Evolutionary conservation across 2,329 filamentous ascomycete genomes (phyloP).

Genomic region (Claviceps pazoutovae): DNA sequence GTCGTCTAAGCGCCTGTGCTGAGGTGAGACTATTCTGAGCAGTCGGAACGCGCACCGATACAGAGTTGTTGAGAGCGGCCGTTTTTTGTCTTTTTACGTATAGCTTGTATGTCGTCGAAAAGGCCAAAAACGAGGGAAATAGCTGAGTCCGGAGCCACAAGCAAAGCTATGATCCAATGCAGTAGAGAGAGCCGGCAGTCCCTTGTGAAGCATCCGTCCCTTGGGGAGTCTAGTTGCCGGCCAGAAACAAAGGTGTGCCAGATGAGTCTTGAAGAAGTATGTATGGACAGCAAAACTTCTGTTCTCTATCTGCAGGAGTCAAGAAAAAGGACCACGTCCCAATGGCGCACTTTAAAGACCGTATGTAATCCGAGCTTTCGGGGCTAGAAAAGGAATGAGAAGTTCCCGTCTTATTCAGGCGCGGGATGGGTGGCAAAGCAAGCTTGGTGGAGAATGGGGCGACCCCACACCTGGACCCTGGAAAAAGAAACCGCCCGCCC

Average conservation of each 20-base stretch:
- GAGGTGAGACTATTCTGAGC: not conserved
- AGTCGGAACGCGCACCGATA: not conserved
- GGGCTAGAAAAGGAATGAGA: no score
- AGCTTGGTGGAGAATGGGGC: not conserved
- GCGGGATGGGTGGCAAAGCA: not conserved
- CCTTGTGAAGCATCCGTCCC: no score
- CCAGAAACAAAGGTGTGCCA: no score
- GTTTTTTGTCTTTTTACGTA: not conserved
- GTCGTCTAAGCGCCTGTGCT: not conserved
- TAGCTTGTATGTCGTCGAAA: not conserved
- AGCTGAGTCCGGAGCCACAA: not conserved
- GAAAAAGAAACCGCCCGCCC: not conserved
- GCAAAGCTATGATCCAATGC: not conserved
- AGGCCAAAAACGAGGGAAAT: not conserved
- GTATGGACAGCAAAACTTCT: no score
- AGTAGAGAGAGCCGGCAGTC: not conserved
- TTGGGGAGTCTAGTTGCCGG: no score
- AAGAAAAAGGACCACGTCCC: no score
- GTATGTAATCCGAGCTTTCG: no score
- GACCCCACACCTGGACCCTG: not conserved
- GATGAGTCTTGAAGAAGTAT: no score
- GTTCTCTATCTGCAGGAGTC: no score
- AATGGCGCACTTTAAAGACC: no score
- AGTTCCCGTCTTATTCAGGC: not conserved
- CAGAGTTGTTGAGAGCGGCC: no score